Conservation (phyloP, 768 basidiomycete species). For the Boletus speciosus region DNA sequence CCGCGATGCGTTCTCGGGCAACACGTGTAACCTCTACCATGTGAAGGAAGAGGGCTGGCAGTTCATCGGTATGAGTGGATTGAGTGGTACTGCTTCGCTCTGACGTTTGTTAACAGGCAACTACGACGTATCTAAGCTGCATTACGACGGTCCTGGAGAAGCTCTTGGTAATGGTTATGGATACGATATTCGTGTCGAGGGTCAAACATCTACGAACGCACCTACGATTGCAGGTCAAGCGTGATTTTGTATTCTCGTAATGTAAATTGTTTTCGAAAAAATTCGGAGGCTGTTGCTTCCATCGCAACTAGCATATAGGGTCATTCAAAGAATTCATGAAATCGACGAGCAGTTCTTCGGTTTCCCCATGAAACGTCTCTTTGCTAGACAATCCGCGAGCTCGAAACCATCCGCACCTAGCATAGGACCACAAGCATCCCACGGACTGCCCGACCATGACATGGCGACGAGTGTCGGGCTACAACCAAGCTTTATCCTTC, state of each 20-base stretch:
- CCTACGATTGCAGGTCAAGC: conserved; percentile 33
- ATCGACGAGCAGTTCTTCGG: not conserved
- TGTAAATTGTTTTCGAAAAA: conserved; percentile 12
- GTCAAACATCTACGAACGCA: conserved; percentile 51
- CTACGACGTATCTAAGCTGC: conserved; percentile 86
- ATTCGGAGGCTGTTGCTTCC: conserved; percentile 3
- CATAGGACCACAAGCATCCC: not conserved
- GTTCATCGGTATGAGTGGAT: conserved; percentile 72
- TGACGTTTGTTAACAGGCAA: conserved; percentile 55
- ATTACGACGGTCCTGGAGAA: conserved; percentile 83
- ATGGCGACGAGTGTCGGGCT: conserved; percentile 27
- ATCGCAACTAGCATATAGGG: not conserved
- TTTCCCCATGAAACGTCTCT: conserved; percentile 31
- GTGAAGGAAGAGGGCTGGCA: conserved; percentile 94
- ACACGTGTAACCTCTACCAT: conserved; percentile 94
- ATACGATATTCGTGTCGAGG: conserved; percentile 68
- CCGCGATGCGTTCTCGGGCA: conserved; percentile 94
- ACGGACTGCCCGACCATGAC: not conserved
- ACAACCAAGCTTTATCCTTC: conserved; percentile 62
- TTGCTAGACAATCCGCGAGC: conserved; percentile 21
- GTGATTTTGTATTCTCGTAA: conserved; percentile 26
- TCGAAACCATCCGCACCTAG: not conserved
- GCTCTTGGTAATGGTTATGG: conserved; percentile 76
- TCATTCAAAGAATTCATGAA: not conserved
- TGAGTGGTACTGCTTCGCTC: conserved; percentile 2